Conservation (phyloP, 2,329 filamentous ascomycete species). For the Cladosporium sp. region DNA sequence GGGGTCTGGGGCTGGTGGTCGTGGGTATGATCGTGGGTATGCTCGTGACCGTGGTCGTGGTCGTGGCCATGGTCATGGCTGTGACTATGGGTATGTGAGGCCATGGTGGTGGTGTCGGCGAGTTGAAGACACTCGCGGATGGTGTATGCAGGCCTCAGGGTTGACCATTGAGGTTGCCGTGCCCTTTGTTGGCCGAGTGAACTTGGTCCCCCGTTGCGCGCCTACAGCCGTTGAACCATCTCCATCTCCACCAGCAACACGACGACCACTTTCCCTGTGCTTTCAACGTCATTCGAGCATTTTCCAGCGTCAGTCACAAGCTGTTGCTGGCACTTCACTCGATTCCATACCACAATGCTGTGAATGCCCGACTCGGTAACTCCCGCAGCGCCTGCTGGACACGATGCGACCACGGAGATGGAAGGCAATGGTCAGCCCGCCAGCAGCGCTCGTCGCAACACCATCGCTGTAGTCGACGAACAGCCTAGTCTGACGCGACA, state of each 20-base stretch:
- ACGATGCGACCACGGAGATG: constrained; percentile 6
- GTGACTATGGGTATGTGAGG: background rate
- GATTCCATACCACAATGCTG: background rate
- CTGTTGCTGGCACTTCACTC: background rate
- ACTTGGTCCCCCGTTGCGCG: background rate
- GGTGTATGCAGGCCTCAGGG: constrained; percentile 1
- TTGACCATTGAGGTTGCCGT: constrained; percentile 1
- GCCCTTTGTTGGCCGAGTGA: background rate
- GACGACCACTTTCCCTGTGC: background rate
- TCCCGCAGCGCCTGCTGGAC: background rate
- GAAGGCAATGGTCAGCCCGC: constrained; percentile 2
- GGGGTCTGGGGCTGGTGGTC: constrained; percentile 8
- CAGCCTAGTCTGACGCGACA: background rate
- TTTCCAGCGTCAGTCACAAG: background rate
- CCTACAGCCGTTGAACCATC: background rate
- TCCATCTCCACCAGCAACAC: background rate
- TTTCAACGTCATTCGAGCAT: background rate
- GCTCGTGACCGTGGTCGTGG: background rate
- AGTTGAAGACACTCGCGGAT: background rate
- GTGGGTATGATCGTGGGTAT: background rate
- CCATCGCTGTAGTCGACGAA: constrained; percentile 6
- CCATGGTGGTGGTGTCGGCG: background rate
- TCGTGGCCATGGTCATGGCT: background rate
- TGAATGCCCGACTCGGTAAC: constrained; percentile 5
- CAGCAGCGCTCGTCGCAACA: constrained; percentile 10